A percentile compares a stretch with the other conserved stretches of the same genome.
phyloP scores from a whole-genome alignment of 495 filamentous ascomycete genomes.

The Lasiosphaeris hirsuta region DNA sequence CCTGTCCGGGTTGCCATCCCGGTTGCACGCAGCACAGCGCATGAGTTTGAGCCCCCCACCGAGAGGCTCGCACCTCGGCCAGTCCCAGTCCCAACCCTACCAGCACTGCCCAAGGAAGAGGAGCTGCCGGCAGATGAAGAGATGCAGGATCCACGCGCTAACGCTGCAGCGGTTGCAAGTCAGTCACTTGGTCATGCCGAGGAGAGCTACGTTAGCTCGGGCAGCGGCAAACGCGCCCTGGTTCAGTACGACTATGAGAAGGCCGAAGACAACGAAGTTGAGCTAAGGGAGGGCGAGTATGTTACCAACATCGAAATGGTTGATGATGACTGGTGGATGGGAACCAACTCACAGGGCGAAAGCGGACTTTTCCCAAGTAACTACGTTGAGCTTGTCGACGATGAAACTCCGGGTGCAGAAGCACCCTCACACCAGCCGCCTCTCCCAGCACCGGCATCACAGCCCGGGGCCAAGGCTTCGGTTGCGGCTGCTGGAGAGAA shows the following conservation, averaged over 20 bases:
- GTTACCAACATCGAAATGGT: constrained; percentile 98
- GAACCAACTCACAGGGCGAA: constrained; percentile 75
- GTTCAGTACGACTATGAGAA: constrained; percentile 96
- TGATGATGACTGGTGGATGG: constrained; percentile 97
- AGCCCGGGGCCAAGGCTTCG: constrained; percentile 27
- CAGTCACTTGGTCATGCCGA: constrained; percentile 31
- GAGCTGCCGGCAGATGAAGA: constrained; percentile 62
- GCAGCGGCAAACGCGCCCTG: constrained; percentile 63
- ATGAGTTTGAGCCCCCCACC: constrained; percentile 51
- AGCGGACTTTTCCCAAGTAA: constrained; percentile 91
- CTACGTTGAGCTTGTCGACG: constrained; percentile 84
- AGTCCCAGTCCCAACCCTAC: constrained; percentile 49
- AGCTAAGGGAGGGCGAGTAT: constrained; percentile 83
- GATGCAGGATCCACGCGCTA: constrained; percentile 59
- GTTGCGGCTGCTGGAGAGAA: constrained; percentile 38
- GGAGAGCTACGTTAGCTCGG: constrained; percentile 25
- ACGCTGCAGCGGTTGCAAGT: constrained; percentile 53
- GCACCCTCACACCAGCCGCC: constrained; percentile 28
- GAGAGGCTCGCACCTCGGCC: constrained; percentile 45
- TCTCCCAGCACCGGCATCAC: constrained; percentile 19
- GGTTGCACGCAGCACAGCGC: constrained; percentile 59
- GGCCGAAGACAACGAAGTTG: constrained; percentile 93
- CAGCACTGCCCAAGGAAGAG: constrained; percentile 58
- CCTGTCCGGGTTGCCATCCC: constrained; percentile 88
- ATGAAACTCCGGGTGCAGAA: constrained; percentile 27